Evolutionary conservation across 495 filamentous ascomycete genomes (phyloP), one percentile per base, ranked within the genome.

Genomic region (Diplogelasinospora grovesii): DNA sequence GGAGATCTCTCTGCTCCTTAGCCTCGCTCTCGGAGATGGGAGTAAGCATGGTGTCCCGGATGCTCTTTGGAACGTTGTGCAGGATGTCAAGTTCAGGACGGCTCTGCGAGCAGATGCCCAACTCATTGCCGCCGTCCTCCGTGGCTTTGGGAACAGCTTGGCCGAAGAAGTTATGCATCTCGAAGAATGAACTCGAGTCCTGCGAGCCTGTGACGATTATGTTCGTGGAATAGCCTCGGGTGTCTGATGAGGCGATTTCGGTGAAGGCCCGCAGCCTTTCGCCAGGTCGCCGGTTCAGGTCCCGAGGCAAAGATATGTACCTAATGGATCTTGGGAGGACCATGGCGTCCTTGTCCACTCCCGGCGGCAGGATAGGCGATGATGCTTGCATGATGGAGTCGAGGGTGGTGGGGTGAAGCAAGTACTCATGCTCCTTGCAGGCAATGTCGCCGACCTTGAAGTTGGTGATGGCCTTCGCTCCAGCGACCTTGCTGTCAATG

Each of bases 341-440:
- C 8, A 50, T 56, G n/a, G 53, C 43, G 31, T 48, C 52, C 25
- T 47, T 38, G 22, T 48, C 40, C 24, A 33, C 36, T 2, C 48
- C 45, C 13, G 53, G 46, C 26, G 52, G 43, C 31, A 60, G 47
- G 24, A 39, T 46, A 3, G 43, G 36, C 5, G 52, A 53, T 6
- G 45, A 23, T 5, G 52, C 29, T 25, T 37, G 35, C 10, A 67
- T 36, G 21, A 56, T 48, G 15, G 52, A 43, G 36, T 65, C 64
- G 0, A 68, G 52, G 5, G 60, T 64, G 1, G 63, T 53, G 3
- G 71, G 71, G 36, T 75, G 70, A 2, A 73, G 41, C 1, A 70
- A 28, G 39, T 61, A 63, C 5, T 52, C 56, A 8, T 54, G 22
- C 19, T 33, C 22, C 6, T 57, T 48, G 5, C 30, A 29, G 10